Evolutionary conservation across 2,329 filamentous ascomycete genomes (phyloP).

Genomic region (Colletotrichum sidae): DNA sequence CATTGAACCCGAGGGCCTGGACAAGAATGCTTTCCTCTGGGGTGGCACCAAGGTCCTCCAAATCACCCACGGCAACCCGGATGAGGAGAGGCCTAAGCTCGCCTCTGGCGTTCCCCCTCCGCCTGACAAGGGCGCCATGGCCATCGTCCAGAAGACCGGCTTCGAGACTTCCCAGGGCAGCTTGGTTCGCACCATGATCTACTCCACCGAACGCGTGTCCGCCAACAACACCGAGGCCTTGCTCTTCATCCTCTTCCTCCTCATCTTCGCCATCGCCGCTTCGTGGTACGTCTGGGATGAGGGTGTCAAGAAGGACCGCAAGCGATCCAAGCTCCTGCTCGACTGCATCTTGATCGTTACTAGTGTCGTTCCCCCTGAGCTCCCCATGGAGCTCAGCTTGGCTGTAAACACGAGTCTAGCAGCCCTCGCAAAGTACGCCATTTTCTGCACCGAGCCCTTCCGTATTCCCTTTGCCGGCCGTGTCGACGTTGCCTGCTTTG

Average conservation of each 20-base stretch:
- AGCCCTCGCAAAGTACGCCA: conserved; percentile 92
- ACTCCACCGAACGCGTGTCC: conserved; percentile 98
- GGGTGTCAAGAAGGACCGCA: conserved; percentile 92
- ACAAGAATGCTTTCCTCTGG: conserved; percentile 97
- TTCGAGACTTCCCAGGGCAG: conserved; percentile 99
- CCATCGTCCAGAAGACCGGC: conserved; percentile 94
- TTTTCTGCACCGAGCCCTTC: conserved; percentile 99
- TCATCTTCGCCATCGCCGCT: conserved; percentile 95
- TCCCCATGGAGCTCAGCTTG: conserved; percentile 97
- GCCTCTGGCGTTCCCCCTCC: conserved; percentile 83
- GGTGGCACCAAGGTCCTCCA: conserved; percentile 98
- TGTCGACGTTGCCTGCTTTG: conserved; percentile 96
- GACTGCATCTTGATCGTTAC: conserved; percentile 98
- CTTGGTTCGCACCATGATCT: conserved; percentile 98
- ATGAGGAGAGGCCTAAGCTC: conserved; percentile 78
- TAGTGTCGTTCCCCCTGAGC: conserved; percentile 96
- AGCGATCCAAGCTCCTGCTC: conserved; percentile 95
- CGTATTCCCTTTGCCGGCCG: conserved; percentile 96
- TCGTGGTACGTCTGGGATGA: conserved; percentile 99
- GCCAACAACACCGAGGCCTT: conserved; percentile 96
- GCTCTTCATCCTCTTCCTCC: conserved; percentile 96
- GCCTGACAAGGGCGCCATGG: conserved; percentile 93
- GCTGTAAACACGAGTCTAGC: conserved; percentile 98
- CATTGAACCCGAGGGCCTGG: conserved; percentile 89
- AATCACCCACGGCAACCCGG: conserved; percentile 86